Evolutionary conservation across 495 filamentous ascomycete genomes (phyloP), one percentile per base, ranked within the genome.

Genomic region (Rusavskia elegans): DNA sequence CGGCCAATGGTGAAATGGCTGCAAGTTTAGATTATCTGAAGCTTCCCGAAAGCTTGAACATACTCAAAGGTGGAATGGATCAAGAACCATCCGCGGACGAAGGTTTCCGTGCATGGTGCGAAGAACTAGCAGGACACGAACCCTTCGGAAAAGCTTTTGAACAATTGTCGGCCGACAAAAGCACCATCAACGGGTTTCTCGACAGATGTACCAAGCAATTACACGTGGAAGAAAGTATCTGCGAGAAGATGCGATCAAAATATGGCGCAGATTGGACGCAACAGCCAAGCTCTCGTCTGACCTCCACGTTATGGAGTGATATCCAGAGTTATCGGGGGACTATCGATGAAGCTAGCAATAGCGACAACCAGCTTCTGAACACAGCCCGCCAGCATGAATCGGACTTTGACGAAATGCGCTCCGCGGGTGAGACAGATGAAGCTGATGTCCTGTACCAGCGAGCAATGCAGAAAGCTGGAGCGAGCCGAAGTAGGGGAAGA

Each of bases 201-300:
- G 88, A 94, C 56, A 74, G 75, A 53, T 86, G 85, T 60, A 83
- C 78, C 39, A 94, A 92, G 59, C 84, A 89, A 59, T 63, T 98
- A 10, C 92, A 97, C 58, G 82, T 90, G 78, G 92, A 98, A 65
- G 93, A 96, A 69, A 92, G 85, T 51, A 89, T 97, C 6, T 98
- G 92, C 64, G 92, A 98, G 67, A 96, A 95, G 72, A 98, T 98
- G 92, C 79, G 92, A 48, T 93, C 89, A 2, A 98, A 98, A 66
- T 96, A 96, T 63, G 89, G 92, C 30, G 76, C 71, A 11, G 92
- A 96, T 44, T 98, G 92, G 92, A 95, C 86, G 19, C 92, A 98
- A 63, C 92, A 97, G 59, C 93, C 93, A 21, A 95, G 89, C 61
- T 84, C 83, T 32, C 73, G 87, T 55, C 75, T 98, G 21, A 98